Percentiles rank a stretch among this genome's conserved stretches.
phyloP scores from a whole-genome alignment of 2,329 filamentous ascomycete genomes.

The Venturia carpophila region DNA sequence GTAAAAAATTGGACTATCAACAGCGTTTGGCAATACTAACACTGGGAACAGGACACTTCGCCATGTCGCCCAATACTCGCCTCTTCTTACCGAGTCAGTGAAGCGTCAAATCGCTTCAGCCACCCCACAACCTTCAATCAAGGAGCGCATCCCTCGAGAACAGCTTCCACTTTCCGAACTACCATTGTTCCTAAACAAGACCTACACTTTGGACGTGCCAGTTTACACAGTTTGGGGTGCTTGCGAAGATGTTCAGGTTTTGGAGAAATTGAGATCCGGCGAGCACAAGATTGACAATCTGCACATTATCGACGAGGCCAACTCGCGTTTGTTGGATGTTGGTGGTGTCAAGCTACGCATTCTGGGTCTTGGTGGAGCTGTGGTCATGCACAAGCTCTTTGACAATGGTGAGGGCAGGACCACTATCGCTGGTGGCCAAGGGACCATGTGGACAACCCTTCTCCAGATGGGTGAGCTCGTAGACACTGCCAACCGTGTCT shows the following conservation, averaged over 20 bases:
- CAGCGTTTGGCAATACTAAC: slow-evolving; percentile 19
- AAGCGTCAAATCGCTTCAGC: slow-evolving; percentile 59
- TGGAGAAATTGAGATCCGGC: slow-evolving; percentile 94
- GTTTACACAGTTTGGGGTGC: slow-evolving; percentile 99
- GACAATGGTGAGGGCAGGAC: slow-evolving; percentile 97
- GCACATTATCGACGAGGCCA: slow-evolving; percentile 96
- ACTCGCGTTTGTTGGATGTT: slow-evolving; percentile 87
- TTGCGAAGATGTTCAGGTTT: slow-evolving; percentile 92
- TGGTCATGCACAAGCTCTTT: slow-evolving; percentile 99
- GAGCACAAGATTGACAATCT: slow-evolving; percentile 98
- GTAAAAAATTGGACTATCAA: slow-evolving; percentile 40
- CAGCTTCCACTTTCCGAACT: slow-evolving; percentile 91
- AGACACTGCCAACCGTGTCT: slow-evolving; percentile 95
- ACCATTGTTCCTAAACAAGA: slow-evolving; percentile 77
- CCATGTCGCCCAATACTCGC: slow-evolving; percentile 97
- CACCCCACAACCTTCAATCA: slow-evolving; percentile 63
- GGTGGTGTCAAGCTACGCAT: slow-evolving; percentile 93
- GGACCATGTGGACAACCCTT: slow-evolving; percentile 98
- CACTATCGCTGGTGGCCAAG: slow-evolving; percentile 95
- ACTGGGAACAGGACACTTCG: slow-evolving; percentile 69
- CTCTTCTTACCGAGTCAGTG: slow-evolving; percentile 71
- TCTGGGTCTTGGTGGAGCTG: slow-evolving; percentile 85
- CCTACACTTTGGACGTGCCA: slow-evolving; percentile 85
- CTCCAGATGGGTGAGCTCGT: slow-evolving; percentile 97
- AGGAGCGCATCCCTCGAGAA: slow-evolving; percentile 71